Evolutionary conservation across 2,329 filamentous ascomycete species (phyloP).

Genomic region (Phoma herbarum): DNA sequence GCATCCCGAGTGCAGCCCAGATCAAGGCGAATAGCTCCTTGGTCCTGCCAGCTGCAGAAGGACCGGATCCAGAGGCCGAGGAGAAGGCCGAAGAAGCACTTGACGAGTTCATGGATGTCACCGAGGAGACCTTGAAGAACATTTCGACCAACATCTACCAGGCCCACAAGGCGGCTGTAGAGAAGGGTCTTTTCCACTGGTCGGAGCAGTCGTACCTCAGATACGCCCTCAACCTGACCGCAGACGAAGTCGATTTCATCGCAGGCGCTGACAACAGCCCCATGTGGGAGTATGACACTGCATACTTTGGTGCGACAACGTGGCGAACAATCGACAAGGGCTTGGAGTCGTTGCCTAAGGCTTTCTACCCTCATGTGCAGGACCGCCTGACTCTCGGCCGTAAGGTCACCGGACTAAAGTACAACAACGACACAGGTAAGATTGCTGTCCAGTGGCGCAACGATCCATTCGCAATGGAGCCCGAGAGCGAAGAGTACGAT

Average conservation of each 20-base stretch:
- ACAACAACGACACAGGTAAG: constrained; percentile 60
- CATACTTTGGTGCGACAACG: constrained; percentile 67
- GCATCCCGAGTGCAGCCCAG: constrained; percentile 45
- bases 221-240: constrained; percentile 65
- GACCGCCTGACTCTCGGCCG: constrained; percentile 65
- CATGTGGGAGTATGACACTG: constrained; percentile 57
- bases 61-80: constrained; percentile 31
- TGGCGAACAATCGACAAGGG: constrained; percentile 73
- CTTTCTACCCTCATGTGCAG: constrained; percentile 69
- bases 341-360: constrained; percentile 65
- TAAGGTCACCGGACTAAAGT: constrained; percentile 66
- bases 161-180: constrained; percentile 64
- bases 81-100: constrained; percentile 33
- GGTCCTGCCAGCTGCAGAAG: constrained; percentile 22
- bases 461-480: constrained; percentile 53
- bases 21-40: constrained; percentile 41
- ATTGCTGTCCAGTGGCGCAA: constrained; percentile 68
- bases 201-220: constrained; percentile 71
- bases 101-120: constrained; percentile 32
- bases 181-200: constrained; percentile 68
- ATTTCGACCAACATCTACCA: constrained; percentile 58
- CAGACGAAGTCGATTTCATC: constrained; percentile 61
- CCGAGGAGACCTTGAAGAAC: constrained; percentile 48
- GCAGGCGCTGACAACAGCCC: constrained; percentile 56
- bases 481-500: constrained; percentile 65